Evolutionary conservation across 2,329 filamentous ascomycete species (phyloP).

Genomic region (Chaetothyriales sp.): DNA sequence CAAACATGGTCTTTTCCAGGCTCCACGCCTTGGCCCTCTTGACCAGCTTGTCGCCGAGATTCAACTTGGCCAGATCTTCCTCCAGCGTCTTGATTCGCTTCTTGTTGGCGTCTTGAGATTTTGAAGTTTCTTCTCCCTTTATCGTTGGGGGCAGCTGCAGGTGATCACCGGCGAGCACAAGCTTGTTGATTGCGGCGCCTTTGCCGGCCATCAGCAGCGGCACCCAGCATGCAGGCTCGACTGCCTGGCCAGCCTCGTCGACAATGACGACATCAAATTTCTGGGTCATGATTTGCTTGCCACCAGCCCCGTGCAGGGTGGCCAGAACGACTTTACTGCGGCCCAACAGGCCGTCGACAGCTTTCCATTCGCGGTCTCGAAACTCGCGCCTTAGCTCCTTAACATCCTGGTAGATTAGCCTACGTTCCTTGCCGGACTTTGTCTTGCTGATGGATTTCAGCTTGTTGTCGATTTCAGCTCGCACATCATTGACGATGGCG

Average conservation of each 20-base stretch:
- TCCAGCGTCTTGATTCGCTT: conserved; percentile 23
- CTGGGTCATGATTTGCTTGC: conserved; percentile 47
- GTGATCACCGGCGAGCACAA: conserved; percentile 86
- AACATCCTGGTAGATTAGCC: conserved; percentile 70
- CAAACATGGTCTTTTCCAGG: conserved; percentile 85
- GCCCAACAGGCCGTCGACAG: conserved; percentile 60
- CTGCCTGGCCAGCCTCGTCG: conserved; percentile 87
- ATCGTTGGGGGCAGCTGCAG: conserved; percentile 89
- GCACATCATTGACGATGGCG: conserved; percentile 75
- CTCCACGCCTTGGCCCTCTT: conserved; percentile 39
- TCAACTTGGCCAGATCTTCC: conserved; percentile 26
- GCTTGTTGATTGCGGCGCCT: conserved; percentile 42
- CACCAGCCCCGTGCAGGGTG: conserved; percentile 79
- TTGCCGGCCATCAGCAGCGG: conserved; percentile 56
- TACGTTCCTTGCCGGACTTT: conserved; percentile 62
- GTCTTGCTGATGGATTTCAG: conserved; percentile 82
- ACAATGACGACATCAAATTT: conserved; percentile 92
- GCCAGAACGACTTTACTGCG: conserved; percentile 79
- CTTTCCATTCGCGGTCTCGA: conserved; percentile 67
- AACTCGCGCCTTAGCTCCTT: conserved; percentile 80
- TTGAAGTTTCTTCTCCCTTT: conserved; percentile 42
- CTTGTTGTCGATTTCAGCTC: conserved; percentile 84
- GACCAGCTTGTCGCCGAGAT: conserved; percentile 20
- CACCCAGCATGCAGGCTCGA: conserved; percentile 97
- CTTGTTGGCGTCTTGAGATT: conserved; percentile 27